phyloP scores from a whole-genome alignment of 148 eudicot genomes.

The Camellia sinensis region DNA sequence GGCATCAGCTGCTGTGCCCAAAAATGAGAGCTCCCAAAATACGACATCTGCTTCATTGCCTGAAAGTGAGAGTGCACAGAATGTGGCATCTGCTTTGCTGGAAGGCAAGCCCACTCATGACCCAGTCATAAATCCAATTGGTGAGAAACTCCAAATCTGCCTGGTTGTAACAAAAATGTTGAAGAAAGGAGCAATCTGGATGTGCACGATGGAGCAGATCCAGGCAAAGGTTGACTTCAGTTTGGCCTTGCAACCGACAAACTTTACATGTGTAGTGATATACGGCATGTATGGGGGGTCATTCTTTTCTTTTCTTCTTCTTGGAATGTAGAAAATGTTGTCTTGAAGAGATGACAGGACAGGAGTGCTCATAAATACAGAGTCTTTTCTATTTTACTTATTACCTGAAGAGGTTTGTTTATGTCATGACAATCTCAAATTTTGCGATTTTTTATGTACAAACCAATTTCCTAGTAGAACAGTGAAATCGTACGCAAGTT shows the following conservation, averaged over 20 bases:
- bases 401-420: neutral
- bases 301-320: neutral
- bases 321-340: neutral
- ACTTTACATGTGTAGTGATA: neutral
- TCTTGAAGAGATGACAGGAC: neutral
- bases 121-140: neutral
- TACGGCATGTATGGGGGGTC: neutral
- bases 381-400: too few species aligned
- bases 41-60: constrained; percentile 8
- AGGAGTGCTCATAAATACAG: neutral
- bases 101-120: constrained; percentile 1
- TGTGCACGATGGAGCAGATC: constrained; percentile 12
- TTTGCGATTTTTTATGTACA: neutral
- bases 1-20: constrained; percentile 20
- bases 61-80: neutral
- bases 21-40: constrained; percentile 15
- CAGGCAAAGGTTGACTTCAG: constrained; percentile 1
- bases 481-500: neutral
- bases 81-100: neutral
- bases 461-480: neutral
- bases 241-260: neutral
- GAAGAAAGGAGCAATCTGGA: neutral
- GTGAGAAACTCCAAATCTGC: constrained; percentile 22
- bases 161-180: neutral
- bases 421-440: neutral